Evolutionary conservation across 2,329 filamentous ascomycete species (phyloP).

Genomic region (Trichophyton schoenleinii): DNA sequence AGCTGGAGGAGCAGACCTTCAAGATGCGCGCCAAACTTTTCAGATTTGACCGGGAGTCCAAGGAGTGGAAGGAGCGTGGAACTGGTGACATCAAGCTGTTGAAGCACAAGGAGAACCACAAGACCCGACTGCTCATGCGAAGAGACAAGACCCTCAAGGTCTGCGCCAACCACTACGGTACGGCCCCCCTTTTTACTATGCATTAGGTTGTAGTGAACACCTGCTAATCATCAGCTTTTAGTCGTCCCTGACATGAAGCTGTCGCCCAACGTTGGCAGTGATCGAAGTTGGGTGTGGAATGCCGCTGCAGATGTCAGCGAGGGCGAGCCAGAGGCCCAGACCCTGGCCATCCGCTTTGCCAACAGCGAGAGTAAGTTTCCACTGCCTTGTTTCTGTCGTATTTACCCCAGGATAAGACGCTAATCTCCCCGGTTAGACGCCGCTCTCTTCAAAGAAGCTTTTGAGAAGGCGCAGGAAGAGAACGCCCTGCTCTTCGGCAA

Average conservation of each 20-base stretch:
- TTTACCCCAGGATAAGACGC: neutral
- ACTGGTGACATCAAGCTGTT: conserved; percentile 91
- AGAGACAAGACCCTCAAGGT: conserved; percentile 99
- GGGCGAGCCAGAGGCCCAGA: conserved; percentile 91
- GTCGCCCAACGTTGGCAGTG: conserved; percentile 91
- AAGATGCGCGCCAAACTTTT: conserved; percentile 99
- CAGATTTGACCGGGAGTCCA: conserved; percentile 82
- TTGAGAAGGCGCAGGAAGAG: conserved; percentile 92
- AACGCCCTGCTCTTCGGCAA: conserved; percentile 75
- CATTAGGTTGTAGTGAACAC: neutral
- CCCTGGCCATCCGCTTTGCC: conserved; percentile 91
- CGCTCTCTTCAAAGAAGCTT: conserved; percentile 94
- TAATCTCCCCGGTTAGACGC: conserved; percentile 49
- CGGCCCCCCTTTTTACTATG: conserved; percentile 27
- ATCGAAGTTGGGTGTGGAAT: conserved; percentile 99
- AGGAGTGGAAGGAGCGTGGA: conserved; percentile 98
- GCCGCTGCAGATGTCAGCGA: conserved; percentile 95
- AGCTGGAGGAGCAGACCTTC: conserved; percentile 92
- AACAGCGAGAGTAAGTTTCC: conserved; percentile 82
- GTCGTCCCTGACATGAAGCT: conserved; percentile 99
- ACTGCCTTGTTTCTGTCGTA: neutral
- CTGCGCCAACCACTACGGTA: conserved; percentile 99
- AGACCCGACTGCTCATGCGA: conserved; percentile 96
- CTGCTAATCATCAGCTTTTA: conserved; percentile 26
- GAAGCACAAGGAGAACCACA: conserved; percentile 98